Evolutionary conservation across 2,329 filamentous ascomycete genomes (phyloP).

Genomic region (Aureobasidium lini): DNA sequence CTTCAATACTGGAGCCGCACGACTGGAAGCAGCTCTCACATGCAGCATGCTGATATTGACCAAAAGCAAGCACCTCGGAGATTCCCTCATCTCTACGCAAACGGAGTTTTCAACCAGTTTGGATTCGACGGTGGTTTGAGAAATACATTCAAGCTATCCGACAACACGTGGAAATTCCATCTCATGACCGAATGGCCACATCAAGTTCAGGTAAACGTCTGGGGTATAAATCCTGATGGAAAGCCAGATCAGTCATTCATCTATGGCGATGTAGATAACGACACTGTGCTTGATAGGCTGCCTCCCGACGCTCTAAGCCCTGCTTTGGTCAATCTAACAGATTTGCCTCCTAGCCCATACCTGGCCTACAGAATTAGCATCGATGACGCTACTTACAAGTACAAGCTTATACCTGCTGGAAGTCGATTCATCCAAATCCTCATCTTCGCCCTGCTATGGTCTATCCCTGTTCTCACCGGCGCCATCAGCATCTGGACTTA

Average conservation of each 20-base stretch:
- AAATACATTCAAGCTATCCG: slow-evolving; percentile 45
- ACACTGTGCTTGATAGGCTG: slow-evolving; percentile 54
- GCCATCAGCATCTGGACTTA: slow-evolving; percentile 47
- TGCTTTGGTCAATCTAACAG: slow-evolving; percentile 53
- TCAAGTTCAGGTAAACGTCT: slow-evolving; percentile 55
- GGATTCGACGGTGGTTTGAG: slow-evolving; percentile 54
- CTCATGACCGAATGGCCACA: slow-evolving; percentile 59
- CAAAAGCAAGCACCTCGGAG: slow-evolving; percentile 35
- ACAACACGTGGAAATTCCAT: slow-evolving; percentile 50
- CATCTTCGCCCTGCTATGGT: slow-evolving; percentile 47
- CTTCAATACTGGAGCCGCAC: slow-evolving; percentile 57
- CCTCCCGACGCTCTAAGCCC: slow-evolving; percentile 51
- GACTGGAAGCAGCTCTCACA: slow-evolving; percentile 52
- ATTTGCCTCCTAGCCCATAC: slow-evolving; percentile 46
- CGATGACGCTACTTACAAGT: slow-evolving; percentile 48
- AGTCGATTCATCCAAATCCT: slow-evolving; percentile 47
- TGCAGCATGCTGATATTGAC: slow-evolving; percentile 52
- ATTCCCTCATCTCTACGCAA: slow-evolving; percentile 56
- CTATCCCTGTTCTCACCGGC: slow-evolving; percentile 47
- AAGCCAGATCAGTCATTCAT: slow-evolving; percentile 53
- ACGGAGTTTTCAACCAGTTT: slow-evolving; percentile 57
- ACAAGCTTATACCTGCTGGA: slow-evolving; percentile 47
- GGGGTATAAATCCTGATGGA: slow-evolving; percentile 59
- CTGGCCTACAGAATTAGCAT: slow-evolving; percentile 49
- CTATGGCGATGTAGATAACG: slow-evolving; percentile 54